Base-by-base conservation (phyloP, 2,329 filamentous ascomycete species). In the Pyrenophora teres region DNA sequence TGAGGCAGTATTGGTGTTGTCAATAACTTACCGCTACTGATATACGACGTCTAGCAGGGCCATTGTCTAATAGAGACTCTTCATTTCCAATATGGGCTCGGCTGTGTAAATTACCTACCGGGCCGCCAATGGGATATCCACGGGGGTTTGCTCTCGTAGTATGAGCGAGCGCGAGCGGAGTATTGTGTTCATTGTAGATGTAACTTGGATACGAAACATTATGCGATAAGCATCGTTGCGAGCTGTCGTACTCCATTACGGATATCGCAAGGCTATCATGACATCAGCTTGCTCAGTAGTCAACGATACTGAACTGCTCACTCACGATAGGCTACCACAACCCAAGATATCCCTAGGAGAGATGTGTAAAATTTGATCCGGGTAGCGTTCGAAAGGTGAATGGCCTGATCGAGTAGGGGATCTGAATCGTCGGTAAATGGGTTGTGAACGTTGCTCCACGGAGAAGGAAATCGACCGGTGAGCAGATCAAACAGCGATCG, bases 11-110 rank as follows among this genome's bases (percentile, higher is more conserved):
- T 27, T 18, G 46, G 19, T 13, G 23, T 10, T 10, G 16, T 13
- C 10, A 9, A 21, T 32, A 16, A 70, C 72, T 63, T 62, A 74
- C 72, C 38, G 72, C 72, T 50, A 75, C 64, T 32, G 71, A 78
- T 43, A 84, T 84, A 42, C 83, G 79, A 49, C 80, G 75, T 50
- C 81, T 76, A 19, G 76, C 63, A 15, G 69, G 67, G 25, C 64
- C 68, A 37, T 63, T 65, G 13, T 78, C 76, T 35, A 67, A 50
- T 15, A 72, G 67, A 15, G 35, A 40, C 12, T 69, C 63, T 10
- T 68, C 65, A 43, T 54, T 51, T 27, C 49, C 48, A 18, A 46
- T 30, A 21, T 39, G 44, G 40, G 37, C 19, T 35, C 57, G 46
- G 23, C 40, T 46, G 27, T 59, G 59, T 16, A 57, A 40, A 12